Conservation (phyloP, 208 protist genomes). For the Endotrypanum monterogeii region DNA sequence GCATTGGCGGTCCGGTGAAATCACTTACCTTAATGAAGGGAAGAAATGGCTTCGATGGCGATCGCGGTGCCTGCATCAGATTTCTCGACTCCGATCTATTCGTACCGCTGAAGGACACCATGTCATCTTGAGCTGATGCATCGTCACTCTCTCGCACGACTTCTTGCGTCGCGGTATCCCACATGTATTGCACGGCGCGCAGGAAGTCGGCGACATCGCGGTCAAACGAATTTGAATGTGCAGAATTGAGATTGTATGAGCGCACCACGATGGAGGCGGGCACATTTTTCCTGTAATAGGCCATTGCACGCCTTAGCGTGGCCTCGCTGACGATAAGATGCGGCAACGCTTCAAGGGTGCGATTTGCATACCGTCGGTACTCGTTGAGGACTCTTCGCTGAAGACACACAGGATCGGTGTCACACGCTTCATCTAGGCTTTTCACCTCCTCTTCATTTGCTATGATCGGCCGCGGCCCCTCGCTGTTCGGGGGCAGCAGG, state of each 20-base stretch:
- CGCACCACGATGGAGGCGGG: slow-evolving; percentile 37
- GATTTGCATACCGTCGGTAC: slow-evolving; percentile 32
- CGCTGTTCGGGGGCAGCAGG: neutral
- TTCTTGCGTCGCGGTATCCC: slow-evolving; percentile 25
- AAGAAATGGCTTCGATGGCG: neutral
- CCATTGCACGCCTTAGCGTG: slow-evolving; percentile 26
- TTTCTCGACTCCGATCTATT: neutral
- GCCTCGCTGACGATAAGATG: slow-evolving; percentile 35
- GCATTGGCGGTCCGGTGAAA: neutral
- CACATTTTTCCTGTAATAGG: slow-evolving; percentile 29
- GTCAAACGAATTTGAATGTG: slow-evolving; percentile 4
- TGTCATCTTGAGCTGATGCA: neutral
- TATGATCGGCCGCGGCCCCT: slow-evolving; percentile 7
- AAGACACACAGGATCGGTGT: slow-evolving; percentile 8
- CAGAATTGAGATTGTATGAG: slow-evolving; percentile 20
- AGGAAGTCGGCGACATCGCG: slow-evolving; percentile 23
- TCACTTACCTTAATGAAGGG: slow-evolving; percentile 5
- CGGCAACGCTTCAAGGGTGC: slow-evolving; percentile 28
- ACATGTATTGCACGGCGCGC: slow-evolving; percentile 33
- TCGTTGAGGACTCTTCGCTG: slow-evolving; percentile 8
- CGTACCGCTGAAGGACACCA: neutral
- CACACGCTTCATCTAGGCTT: slow-evolving; percentile 4
- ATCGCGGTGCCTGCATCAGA: neutral
- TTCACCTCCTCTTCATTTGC: slow-evolving; percentile 1
- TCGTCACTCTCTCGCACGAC: slow-evolving; percentile 1